Evolutionary conservation across 345 rosid species (phyloP).

Genomic region (Hibiscus syriacus): DNA sequence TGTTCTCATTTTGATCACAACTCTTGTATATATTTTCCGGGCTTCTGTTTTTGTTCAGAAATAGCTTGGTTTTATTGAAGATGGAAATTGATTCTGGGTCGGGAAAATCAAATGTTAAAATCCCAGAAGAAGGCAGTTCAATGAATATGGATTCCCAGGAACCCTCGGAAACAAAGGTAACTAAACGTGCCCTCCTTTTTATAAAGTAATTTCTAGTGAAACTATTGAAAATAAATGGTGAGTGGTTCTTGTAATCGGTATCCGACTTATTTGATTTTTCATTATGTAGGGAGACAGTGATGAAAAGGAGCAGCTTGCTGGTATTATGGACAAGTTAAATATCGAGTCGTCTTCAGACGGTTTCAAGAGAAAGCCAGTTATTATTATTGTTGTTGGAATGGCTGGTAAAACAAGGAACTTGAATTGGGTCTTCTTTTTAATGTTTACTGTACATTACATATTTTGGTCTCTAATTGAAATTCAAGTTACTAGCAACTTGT

Average conservation of each 20-base stretch:
- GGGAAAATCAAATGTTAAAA: constrained; percentile 18
- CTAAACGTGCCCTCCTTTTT: background rate
- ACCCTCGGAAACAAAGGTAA: constrained; percentile 22
- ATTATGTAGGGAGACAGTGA: constrained; percentile 22
- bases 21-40: background rate
- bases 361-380: constrained; percentile 64
- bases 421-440: background rate
- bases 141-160: constrained; percentile 48
- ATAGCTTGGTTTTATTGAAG: background rate
- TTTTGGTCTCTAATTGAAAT: background rate
- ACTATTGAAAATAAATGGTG: background rate
- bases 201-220: background rate
- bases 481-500: background rate
- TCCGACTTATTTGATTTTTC: background rate
- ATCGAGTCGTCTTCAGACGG: constrained; percentile 33
- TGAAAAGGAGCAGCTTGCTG: constrained; percentile 40
- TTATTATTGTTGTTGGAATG: constrained; percentile 77
- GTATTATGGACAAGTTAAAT: constrained; percentile 51
- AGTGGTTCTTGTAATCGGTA: background rate
- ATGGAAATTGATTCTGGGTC: constrained; percentile 50
- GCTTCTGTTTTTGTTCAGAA: background rate
- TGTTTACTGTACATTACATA: background rate
- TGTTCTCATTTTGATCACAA: background rate
- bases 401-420: constrained; percentile 38
- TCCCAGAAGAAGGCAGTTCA: constrained; percentile 25